Evolutionary conservation across 768 basidiomycete genomes (phyloP), one percentile per base, ranked within the genome.

Genomic region (Scleroderma citrinum): DNA sequence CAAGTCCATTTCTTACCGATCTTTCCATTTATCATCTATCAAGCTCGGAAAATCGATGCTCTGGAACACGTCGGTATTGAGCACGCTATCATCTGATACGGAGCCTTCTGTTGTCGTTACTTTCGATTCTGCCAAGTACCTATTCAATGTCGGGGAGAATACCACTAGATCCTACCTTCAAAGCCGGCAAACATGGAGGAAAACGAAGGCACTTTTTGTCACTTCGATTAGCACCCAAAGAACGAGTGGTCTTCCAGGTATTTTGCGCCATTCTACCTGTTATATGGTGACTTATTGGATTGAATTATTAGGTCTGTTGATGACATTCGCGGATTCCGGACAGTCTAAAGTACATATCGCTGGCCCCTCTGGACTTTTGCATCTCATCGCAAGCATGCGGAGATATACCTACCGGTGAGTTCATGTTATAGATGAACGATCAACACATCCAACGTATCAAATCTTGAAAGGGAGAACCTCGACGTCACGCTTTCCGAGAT

Each of bases 71-170:
- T 76, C 78, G 3, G 78, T 85, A 23, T 68, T 84, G 47, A 78
- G 76, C 37, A 66, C 78, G 0, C 59, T 73, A 16, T 78, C 84
- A 4, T 80, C 81, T 44, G 94, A 97, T 69, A 88, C 92, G 1
- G 83, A 91, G 55, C 85, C 92, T 0, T 78, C 85, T 8, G 68
- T 96, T 21, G 68, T 87, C 51, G 67, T 95, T 55, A 73, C 76
- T 1, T 93, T 92, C 62, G 85, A 88, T 55, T 72, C 76, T 46
- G 83, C 78, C 12, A 87, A 90, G 57, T 97, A 93, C 57, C 74
- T 94, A 34, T 92, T 97, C 75, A 93, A 93, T 66, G 81, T 75
- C 17, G 85, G 89, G 7, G 92, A 96, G 66, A 86, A 85, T 50
- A 82, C 85, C 2, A 83, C 81, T 37, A n/a, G 94, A 31, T 70